Evolutionary conservation across 108 stramenopile species (phyloP).

Genomic region (Halocafeteria seosinensis): DNA sequence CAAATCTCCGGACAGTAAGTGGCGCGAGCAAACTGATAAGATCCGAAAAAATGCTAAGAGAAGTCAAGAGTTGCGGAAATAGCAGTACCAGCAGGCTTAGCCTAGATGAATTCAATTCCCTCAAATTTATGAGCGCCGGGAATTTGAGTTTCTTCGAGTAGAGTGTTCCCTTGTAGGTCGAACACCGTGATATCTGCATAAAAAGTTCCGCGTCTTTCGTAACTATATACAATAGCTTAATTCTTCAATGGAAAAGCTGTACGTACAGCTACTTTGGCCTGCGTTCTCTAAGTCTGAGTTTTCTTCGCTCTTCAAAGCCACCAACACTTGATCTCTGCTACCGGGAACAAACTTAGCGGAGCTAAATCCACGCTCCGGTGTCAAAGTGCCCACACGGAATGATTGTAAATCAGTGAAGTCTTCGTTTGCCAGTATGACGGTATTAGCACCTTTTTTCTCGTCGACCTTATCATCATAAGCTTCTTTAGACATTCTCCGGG

Average conservation of each 20-base stretch:
- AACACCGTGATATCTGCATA: constrained; percentile 30
- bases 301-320: constrained; percentile 35
- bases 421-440: constrained; percentile 20
- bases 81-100: no score
- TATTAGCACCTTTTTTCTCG: constrained; percentile 32
- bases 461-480: constrained; percentile 25
- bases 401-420: not conserved
- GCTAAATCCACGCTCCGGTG: constrained; percentile 28
- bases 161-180: constrained; percentile 23
- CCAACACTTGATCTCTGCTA: constrained; percentile 18
- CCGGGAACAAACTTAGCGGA: constrained; percentile 34
- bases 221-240: no score
- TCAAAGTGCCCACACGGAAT: constrained; percentile 13
- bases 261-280: not conserved
- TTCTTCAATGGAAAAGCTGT: not conserved
- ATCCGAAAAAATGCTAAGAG: no score
- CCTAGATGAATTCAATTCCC: constrained; percentile 36
- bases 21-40: no score
- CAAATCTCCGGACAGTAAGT: no score
- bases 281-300: constrained; percentile 4
- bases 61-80: no score
- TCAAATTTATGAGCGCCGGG: constrained; percentile 29
- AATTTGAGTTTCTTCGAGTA: constrained; percentile 25
- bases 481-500: constrained; percentile 24
- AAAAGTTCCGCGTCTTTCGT: constrained; percentile 6